These are phyloP conservation scores for Zoysia japonica DNA, from an alignment of 176 grass and related monocot genomes.

Conservation along the genomic window DNA sequence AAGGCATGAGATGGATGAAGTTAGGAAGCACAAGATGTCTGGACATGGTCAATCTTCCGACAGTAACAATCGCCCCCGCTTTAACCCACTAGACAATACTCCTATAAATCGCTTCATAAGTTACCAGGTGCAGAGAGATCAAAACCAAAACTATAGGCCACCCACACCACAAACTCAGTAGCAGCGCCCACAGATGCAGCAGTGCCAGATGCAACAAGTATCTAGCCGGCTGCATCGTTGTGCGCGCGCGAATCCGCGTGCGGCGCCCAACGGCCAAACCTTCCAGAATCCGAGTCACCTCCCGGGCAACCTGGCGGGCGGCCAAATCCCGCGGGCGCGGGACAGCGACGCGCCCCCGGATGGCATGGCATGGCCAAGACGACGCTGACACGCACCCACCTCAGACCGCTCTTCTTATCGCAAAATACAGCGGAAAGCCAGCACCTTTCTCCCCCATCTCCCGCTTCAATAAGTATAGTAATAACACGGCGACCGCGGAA, in stretches of 20 bases:
- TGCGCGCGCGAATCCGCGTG: background rate
- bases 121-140: too few species aligned
- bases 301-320: too few species aligned
- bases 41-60: too few species aligned
- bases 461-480: background rate
- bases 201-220: too few species aligned
- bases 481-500: background rate
- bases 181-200: too few species aligned
- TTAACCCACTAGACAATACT: too few species aligned
- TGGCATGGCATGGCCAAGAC: background rate
- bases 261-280: background rate
- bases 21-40: too few species aligned
- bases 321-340: background rate
- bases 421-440: background rate
- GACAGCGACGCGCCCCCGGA: conserved; percentile 22
- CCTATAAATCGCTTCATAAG: too few species aligned
- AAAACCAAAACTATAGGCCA: too few species aligned
- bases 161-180: too few species aligned
- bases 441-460: background rate
- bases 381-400: background rate
- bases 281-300: background rate
- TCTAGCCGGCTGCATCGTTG: background rate
- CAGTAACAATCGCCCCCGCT: too few species aligned
- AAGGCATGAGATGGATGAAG: too few species aligned
- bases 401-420: background rate